phyloP scores from a whole-genome alignment of 1,284 basidiomycete genomes.

The Moesziomyces globuligerus region DNA sequence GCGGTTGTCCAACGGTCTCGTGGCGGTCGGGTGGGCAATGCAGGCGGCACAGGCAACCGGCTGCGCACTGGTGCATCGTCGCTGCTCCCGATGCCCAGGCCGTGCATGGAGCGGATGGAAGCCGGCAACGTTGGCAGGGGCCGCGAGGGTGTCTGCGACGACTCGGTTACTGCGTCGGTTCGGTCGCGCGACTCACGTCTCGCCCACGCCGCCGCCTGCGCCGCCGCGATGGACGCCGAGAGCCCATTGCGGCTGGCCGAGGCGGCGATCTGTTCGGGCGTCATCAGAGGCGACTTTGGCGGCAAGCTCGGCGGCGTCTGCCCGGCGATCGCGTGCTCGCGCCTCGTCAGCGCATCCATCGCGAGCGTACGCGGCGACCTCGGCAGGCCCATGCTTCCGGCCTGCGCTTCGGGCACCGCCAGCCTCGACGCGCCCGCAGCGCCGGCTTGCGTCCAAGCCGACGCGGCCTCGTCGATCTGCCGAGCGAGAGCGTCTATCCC shows the following conservation, averaged over 20 bases:
- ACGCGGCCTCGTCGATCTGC: slow-evolving; percentile 30
- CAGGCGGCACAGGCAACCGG: slow-evolving; percentile 24
- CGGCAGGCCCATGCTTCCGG: neutral
- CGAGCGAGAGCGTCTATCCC: slow-evolving; percentile 28
- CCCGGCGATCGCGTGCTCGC: slow-evolving; percentile 8
- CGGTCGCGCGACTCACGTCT: neutral
- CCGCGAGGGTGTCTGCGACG: neutral
- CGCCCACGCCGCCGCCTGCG: slow-evolving; percentile 31
- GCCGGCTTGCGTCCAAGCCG: slow-evolving; percentile 10
- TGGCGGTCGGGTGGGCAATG: slow-evolving; percentile 26
- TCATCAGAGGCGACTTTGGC: slow-evolving; percentile 41
- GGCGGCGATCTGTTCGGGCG: slow-evolving; percentile 33
- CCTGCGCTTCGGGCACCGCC: neutral
- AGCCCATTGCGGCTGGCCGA: slow-evolving; percentile 27
- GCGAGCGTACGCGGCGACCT: slow-evolving; percentile 46
- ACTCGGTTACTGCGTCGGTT: neutral
- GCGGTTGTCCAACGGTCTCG: slow-evolving; percentile 2
- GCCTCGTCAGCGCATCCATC: slow-evolving; percentile 35
- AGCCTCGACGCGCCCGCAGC: too few relatives aligned
- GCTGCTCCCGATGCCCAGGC: slow-evolving; percentile 14
- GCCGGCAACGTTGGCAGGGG: slow-evolving; percentile 16
- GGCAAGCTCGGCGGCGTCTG: slow-evolving; percentile 20
- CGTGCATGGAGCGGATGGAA: slow-evolving; percentile 12
- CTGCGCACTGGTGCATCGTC: too few relatives aligned
- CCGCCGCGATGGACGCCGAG: slow-evolving; percentile 38